Evolutionary conservation across 108 stramenopile species (phyloP), one percentile per base, ranked within the genome.

Genomic region (Seminavis robusta): DNA sequence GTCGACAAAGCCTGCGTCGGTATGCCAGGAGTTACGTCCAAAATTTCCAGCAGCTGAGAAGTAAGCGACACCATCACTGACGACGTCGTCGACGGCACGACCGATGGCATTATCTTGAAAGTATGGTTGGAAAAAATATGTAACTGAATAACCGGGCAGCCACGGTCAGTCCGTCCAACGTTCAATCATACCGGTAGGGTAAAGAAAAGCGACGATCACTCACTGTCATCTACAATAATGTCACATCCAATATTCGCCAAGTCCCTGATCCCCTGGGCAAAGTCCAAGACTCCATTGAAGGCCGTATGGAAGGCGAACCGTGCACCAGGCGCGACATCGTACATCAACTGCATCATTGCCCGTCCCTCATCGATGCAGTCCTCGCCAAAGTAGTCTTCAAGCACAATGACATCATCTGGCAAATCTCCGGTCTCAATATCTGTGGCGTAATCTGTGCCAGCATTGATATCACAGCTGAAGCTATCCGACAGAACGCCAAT

Each of bases 281-380:
- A 49, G 29, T 49, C 6, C 5, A 15, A 6, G 29, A 15, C 29
- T 5, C 48, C 48, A 6, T 8, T 5, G 15, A 25, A n/a, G 26
- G 48, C 48, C 23, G 48, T 25, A 15, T 27, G 6, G 29, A 28
- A 10, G 48, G 48, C 6, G 26, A 26, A 49, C 20, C 20, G 15
- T 23, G 53, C 52, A 28, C 28, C 46, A 1, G 60, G 60, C 11
- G 34, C 52, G n/a, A 69, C 13, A 55, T 69, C 68, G 42, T 63
- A 28, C 19, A 69, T 45, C 9, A 69, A 20, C 56, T 69, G 68
- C 41, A 61, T 44, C 68, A 62, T 62, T 11, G 60, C 68, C 27
- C 68, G 68, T 9, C 68, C 68, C 49, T 69, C 68, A 36, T 69
- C 68, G 33, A 7, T 39, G 28, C 23, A 21, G 1, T 41, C 25